Evolutionary conservation across 768 basidiomycete species (phyloP).

Genomic region (Podaxis sp.): DNA sequence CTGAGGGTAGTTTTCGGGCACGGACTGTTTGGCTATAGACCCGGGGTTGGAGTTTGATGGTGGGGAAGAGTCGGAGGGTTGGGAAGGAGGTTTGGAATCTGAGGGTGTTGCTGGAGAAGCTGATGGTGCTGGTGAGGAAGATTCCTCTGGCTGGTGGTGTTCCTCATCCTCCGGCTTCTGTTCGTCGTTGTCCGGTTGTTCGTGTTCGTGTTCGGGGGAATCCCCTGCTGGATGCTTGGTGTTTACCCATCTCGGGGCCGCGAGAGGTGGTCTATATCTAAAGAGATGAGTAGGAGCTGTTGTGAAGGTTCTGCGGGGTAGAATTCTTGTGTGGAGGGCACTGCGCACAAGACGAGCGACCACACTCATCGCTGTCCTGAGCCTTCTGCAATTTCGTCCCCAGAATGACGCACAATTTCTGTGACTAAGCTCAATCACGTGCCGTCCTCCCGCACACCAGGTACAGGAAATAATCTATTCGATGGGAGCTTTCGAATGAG

Average conservation of each 20-base stretch:
- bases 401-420: neutral
- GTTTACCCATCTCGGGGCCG: slow-evolving; percentile 5
- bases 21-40: slow-evolving; percentile 78
- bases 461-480: too few species aligned
- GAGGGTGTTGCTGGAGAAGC: slow-evolving; percentile 14
- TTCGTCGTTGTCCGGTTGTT: neutral
- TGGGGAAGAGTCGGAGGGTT: slow-evolving; percentile 19
- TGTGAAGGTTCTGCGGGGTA: neutral
- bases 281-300: neutral
- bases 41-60: slow-evolving; percentile 31
- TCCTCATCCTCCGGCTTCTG: slow-evolving; percentile 3
- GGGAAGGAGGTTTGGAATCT: slow-evolving; percentile 17
- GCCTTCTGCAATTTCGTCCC: neutral
- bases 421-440: slow-evolving; percentile 2
- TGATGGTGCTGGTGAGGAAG: slow-evolving; percentile 15
- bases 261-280: neutral
- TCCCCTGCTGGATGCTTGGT: neutral
- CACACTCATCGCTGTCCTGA: slow-evolving; percentile 7
- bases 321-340: neutral
- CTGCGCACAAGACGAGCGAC: slow-evolving; percentile 7
- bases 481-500: too few species aligned
- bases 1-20: slow-evolving; percentile 90
- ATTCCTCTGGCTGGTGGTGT: neutral
- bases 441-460: neutral
- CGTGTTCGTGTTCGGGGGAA: neutral